A percentile compares a stretch with the other conserved stretches of the same genome.
Conservation (phyloP, 108 stramenopile species). For the Skeletonema costatum region DNA sequence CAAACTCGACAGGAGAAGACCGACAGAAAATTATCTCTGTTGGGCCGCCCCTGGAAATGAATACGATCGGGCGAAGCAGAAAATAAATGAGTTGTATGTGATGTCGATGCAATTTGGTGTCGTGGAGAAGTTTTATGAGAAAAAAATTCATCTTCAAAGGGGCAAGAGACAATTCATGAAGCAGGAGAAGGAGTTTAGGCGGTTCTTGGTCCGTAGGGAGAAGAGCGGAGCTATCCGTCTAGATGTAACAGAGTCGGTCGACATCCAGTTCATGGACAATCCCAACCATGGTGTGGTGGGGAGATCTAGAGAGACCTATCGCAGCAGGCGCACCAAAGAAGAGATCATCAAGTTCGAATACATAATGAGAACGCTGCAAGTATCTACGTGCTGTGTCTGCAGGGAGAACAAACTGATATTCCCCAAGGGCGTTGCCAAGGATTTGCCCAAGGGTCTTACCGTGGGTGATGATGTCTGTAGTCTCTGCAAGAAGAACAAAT, state of each 20-base stretch:
- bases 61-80: not conserved
- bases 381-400: not conserved
- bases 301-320: not conserved
- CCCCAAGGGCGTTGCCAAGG: not conserved
- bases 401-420: not conserved
- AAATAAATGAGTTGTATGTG: not conserved
- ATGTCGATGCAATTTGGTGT: not conserved
- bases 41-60: not conserved
- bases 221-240: not conserved
- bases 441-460: not conserved
- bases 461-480: not conserved
- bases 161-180: not conserved
- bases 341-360: not conserved
- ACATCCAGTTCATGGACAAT: not conserved
- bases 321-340: not conserved
- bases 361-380: not conserved
- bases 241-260: not conserved
- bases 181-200: too few relatives aligned
- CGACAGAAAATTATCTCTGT: not conserved
- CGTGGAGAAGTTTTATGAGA: not conserved
- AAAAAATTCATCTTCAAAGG: not conserved
- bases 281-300: not conserved
- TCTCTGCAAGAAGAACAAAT: not conserved
- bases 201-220: not conserved
- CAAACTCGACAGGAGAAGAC: not conserved